phyloP scores from a whole-genome alignment of 176 grass and related monocot species.

The Eragrostis curvula region DNA sequence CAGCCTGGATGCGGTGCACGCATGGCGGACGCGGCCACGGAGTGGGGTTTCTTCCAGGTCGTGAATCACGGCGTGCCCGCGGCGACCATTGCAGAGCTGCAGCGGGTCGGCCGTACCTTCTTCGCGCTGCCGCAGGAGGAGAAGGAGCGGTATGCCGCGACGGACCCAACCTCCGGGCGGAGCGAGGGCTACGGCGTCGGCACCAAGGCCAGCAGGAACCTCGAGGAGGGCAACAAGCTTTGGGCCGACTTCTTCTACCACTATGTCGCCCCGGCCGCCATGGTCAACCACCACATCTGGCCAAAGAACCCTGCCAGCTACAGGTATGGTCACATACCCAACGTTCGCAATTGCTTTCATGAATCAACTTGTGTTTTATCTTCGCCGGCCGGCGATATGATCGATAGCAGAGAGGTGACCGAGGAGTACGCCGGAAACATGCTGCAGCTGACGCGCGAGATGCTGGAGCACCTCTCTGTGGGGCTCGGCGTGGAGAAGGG shows the following conservation, averaged over 20 bases:
- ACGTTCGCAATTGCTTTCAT: too few species aligned
- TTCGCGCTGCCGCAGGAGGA: constrained; percentile 73
- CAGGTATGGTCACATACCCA: too few species aligned
- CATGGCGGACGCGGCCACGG: constrained; percentile 37
- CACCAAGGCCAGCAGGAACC: constrained; percentile 33
- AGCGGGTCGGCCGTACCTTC: constrained; percentile 68
- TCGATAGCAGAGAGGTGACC: constrained; percentile 57
- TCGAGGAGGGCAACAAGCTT: constrained; percentile 65
- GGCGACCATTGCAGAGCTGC: too few species aligned
- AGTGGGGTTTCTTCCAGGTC: constrained; percentile 79
- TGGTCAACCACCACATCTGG: constrained; percentile 55
- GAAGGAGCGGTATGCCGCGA: constrained; percentile 61
- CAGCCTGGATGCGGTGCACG: constrained; percentile 7
- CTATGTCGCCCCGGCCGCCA: constrained; percentile 51
- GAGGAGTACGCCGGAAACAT: constrained; percentile 65
- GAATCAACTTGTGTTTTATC: too few species aligned
- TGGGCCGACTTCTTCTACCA: constrained; percentile 89
- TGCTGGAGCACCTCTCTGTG: constrained; percentile 56
- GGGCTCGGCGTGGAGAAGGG: constrained; percentile 45
- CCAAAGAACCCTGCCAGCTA: constrained; percentile 45
- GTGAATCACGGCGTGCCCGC: constrained; percentile 70
- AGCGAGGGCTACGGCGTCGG: constrained; percentile 77
- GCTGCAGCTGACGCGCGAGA: constrained; percentile 35
- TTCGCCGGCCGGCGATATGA: too few species aligned
- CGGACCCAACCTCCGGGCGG: constrained; percentile 23